These are phyloP conservation scores for Rhodotorula graminis DNA, from an alignment of 768 basidiomycete genomes.

Conservation along the genomic window DNA sequence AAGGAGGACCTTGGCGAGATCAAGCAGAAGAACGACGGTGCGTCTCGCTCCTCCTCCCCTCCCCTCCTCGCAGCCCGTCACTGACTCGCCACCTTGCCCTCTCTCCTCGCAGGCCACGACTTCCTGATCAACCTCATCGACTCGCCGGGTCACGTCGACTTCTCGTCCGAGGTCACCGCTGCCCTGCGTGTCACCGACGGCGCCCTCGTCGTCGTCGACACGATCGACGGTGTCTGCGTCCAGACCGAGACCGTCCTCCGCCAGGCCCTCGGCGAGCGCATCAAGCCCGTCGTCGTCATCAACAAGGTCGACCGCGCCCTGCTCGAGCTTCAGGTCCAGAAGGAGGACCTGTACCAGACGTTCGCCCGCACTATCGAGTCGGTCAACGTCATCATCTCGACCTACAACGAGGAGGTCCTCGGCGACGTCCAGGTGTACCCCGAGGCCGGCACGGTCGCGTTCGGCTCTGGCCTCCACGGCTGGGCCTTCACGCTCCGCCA, in stretches of 20 bases:
- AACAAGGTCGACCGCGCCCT: constrained; percentile 99
- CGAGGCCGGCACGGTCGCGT: constrained; percentile 95
- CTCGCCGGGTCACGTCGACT: constrained; percentile 99
- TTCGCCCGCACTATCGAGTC: constrained; percentile 96
- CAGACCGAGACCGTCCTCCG: constrained; percentile 99
- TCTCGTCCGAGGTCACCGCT: constrained; percentile 99
- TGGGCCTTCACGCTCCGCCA: constrained; percentile 99
- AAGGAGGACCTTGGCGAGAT: constrained; percentile 81
- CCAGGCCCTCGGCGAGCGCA: constrained; percentile 93
- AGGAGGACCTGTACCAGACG: constrained; percentile 95
- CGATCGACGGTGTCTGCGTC: constrained; percentile 98
- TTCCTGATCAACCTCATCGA: constrained; percentile 99
- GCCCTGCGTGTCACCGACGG: constrained; percentile 99
- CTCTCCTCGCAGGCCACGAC: constrained; percentile 62
- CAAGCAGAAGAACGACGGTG: constrained; percentile 90
- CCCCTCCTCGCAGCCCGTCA: neutral
- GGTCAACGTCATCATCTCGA: constrained; percentile 97
- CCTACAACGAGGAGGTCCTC: constrained; percentile 85
- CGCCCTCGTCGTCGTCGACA: constrained; percentile 98
- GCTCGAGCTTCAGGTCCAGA: constrained; percentile 93
- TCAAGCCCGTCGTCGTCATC: constrained; percentile 98
- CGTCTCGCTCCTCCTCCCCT: constrained; percentile 38
- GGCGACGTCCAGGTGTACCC: constrained; percentile 99
- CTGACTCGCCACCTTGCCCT: constrained; percentile 16
- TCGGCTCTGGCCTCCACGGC: constrained; percentile 98